These are phyloP conservation scores for Triticum aestivum DNA, from an alignment of 176 grass and related monocot genomes.

Conservation along the genomic window DNA sequence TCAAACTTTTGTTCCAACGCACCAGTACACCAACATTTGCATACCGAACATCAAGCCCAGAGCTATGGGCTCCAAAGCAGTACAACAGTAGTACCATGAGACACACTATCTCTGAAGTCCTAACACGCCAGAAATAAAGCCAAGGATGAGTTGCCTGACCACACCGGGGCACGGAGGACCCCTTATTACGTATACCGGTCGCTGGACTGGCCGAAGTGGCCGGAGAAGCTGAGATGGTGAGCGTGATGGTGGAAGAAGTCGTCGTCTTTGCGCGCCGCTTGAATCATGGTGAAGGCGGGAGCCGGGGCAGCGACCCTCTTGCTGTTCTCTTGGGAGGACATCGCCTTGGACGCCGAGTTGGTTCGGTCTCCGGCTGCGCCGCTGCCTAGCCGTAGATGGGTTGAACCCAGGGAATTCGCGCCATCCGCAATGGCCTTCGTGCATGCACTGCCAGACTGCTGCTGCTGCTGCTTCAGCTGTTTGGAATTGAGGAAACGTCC, in stretches of 20 bases:
- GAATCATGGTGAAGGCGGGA: constrained; percentile 21
- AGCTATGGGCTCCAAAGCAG: constrained; percentile 21
- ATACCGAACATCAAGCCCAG: neutral
- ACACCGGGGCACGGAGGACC: neutral
- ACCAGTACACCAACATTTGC: constrained; percentile 6
- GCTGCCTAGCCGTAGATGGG: constrained; percentile 28
- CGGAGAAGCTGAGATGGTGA: constrained; percentile 41
- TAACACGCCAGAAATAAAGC: constrained; percentile 45
- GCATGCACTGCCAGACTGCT: constrained; percentile 17
- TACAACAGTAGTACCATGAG: neutral
- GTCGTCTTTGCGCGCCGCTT: constrained; percentile 2
- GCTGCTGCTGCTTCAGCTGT: constrained; percentile 42
- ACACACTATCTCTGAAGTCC: constrained; percentile 15
- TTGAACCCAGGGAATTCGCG: constrained; percentile 19
- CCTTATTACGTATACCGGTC: neutral
- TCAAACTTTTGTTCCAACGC: constrained; percentile 7
- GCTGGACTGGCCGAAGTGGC: constrained; percentile 21
- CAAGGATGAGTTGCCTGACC: constrained; percentile 84
- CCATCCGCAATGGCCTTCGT: neutral
- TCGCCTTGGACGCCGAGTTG: neutral
- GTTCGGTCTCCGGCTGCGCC: neutral
- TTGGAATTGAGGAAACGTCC: constrained; percentile 76
- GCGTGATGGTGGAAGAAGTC: constrained; percentile 32
- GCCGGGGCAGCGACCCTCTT: constrained; percentile 11
- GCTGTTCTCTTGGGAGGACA: constrained; percentile 12